Base-by-base conservation (phyloP, 2,329 filamentous ascomycete genomes). In the Achaetomium macrosporum region DNA sequence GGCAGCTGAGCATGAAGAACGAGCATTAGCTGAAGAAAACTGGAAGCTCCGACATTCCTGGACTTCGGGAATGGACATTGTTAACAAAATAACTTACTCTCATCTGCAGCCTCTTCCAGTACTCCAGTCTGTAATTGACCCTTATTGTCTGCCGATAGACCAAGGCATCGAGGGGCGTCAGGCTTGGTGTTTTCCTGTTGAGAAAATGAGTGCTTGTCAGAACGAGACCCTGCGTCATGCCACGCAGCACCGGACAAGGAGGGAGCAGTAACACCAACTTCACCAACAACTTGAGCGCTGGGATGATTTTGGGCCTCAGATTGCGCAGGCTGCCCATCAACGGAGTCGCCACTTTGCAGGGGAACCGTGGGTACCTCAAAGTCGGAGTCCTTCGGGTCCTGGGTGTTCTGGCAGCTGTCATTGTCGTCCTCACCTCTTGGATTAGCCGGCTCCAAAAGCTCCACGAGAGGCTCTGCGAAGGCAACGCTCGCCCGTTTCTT, bases 401-500 rank as follows among this genome's bases (percentile, higher is more conserved):
- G 29, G 50, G 50, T 42, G 19, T 47, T 47, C 11, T 43, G 39
- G 46, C 53, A 39, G 15, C 15, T n/a, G 35, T 16, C n/a, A 42
- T 56, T 53, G 52, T 53, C 51, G 50, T 55, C 52, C 55, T 59
- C 57, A 58, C 57, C 57, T 58, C 53, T 53, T 54, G 49, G 25
- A 19, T 53, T 46, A 41, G 49, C n/a, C 31, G 47, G 46, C 30
- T 37, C 52, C 47, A 53, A 16, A 10, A 56, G 58, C 54, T 59
- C 57, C 35, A 56, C 51, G 25, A 57, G 52, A 45, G 57, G 54
- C 37, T 62, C 56, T 15, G 54, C 54, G 36, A 60, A 59, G 19
- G 47, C 57, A 20, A 61, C 56, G 29, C 55, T 59, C 40, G 59
- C 57, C 42, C 54, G 59, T 55, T 61, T 60, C 42, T 68, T 65